phyloP scores from a whole-genome alignment of 345 rosid genomes.

The Microthlaspi erraticum region DNA sequence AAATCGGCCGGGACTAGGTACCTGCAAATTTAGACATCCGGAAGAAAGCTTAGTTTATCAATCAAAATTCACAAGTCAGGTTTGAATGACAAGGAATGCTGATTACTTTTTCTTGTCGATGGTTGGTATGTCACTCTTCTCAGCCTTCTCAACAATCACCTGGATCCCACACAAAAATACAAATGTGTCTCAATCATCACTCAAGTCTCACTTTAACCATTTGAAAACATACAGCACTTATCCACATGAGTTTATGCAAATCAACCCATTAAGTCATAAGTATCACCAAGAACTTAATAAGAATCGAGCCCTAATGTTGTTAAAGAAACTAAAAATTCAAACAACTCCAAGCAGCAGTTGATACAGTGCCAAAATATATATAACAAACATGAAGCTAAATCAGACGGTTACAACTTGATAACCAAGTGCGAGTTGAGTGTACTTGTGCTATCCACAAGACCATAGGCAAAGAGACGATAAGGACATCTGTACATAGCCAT shows the following conservation, averaged over 20 bases:
- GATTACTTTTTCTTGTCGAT: constrained; percentile 85
- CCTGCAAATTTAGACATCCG: constrained; percentile 41
- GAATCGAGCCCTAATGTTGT: background rate
- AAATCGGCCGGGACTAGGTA: constrained; percentile 89
- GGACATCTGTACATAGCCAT: too few species aligned
- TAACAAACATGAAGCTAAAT: background rate
- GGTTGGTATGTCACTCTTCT: constrained; percentile 77
- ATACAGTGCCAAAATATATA: background rate
- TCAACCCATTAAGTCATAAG: background rate
- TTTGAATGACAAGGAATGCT: background rate
- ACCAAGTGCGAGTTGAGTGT: background rate
- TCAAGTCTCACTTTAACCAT: constrained; percentile 8
- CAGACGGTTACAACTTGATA: background rate
- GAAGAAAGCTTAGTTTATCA: constrained; percentile 13
- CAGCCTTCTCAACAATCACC: constrained; percentile 92
- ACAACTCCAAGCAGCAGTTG: background rate
- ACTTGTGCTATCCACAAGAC: background rate
- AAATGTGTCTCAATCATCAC: background rate
- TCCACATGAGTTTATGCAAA: background rate
- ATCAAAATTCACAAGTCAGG: constrained; percentile 28
- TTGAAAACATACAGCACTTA: background rate
- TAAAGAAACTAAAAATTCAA: background rate
- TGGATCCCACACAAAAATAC: constrained; percentile 33
- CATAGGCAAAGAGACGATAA: background rate
- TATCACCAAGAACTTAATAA: background rate